phyloP scores from a whole-genome alignment of 2,329 filamentous ascomycete genomes.

The Fusarium nematophilum region DNA sequence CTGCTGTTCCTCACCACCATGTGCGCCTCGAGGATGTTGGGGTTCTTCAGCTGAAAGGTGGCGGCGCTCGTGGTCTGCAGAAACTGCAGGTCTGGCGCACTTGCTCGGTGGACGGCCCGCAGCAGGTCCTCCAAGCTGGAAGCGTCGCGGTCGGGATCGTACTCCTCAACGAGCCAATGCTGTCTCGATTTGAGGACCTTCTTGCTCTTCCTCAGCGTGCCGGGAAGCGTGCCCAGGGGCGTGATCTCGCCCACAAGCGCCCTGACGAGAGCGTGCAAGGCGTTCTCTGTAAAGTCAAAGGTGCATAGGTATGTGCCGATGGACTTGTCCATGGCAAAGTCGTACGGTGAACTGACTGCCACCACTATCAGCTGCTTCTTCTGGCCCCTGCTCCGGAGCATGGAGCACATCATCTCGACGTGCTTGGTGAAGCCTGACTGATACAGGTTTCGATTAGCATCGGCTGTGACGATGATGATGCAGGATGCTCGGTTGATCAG shows the following conservation, averaged over 20 bases:
- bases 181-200: slow-evolving; percentile 90
- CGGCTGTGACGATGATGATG: slow-evolving; percentile 91
- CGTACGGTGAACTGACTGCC: slow-evolving; percentile 93
- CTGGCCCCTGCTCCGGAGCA: slow-evolving; percentile 79
- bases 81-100: slow-evolving; percentile 74
- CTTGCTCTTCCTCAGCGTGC: slow-evolving; percentile 86
- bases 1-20: slow-evolving; percentile 95
- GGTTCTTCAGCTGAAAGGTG: slow-evolving; percentile 79
- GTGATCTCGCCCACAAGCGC: slow-evolving; percentile 82
- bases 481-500: slow-evolving; percentile 88
- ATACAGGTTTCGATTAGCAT: slow-evolving; percentile 93
- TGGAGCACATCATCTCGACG: slow-evolving; percentile 93
- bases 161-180: slow-evolving; percentile 93
- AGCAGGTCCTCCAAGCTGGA: slow-evolving; percentile 81
- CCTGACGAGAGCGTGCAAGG: slow-evolving; percentile 84
- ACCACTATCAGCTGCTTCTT: slow-evolving; percentile 93
- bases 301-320: slow-evolving; percentile 96
- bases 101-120: slow-evolving; percentile 74
- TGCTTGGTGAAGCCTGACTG: slow-evolving; percentile 97
- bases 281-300: slow-evolving; percentile 95
- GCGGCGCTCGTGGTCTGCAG: slow-evolving; percentile 75
- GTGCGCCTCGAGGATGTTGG: slow-evolving; percentile 81
- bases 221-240: slow-evolving; percentile 70
- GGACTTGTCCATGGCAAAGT: slow-evolving; percentile 91
- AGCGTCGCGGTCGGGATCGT: slow-evolving; percentile 81